Base-by-base conservation (phyloP, 192 early-diverging fungal species). In the Backusella liffmaniae region DNA sequence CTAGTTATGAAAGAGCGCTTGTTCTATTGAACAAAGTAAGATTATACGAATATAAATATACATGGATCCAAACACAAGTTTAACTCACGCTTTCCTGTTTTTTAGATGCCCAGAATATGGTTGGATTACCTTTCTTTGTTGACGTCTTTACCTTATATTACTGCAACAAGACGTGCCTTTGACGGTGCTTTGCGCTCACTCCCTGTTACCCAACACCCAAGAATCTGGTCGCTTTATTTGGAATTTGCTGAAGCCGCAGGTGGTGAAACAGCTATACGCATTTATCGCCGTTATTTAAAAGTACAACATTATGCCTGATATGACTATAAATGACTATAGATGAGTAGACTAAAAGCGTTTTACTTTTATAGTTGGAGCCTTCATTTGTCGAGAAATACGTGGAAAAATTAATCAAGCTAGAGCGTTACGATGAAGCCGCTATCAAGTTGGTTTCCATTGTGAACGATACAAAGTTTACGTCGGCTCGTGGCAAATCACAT, bases 21-120 rank as follows among this genome's bases (percentile, higher is more conserved):
- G 87, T 99, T n/a, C 82, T 96, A 5, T 86, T 96, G 75, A 96
- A 98, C 88, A 97, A 96, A 78, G 88, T 88, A 86, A 32, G 5
- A 9, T 56, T 6, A 12, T 29, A 7, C 21, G 5, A 41, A 36
- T n/a, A 65, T 10, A 62, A 2, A 73, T 15, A 44, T 29, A 9
- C 41, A 16, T 10, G 15, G 2, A n/a, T 26, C 6, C 32, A 32
- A 32, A 3, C 32, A 32, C 32, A 7, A 26, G 59, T 8, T 56
- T 10, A 56, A 56, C 18, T 69, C 36, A 37, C 18, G 42, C 51
- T 71, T 73, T 42, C n/a, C 51, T 68, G 13, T 35, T 56, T 49
- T 59, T 13, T 77, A 89, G 88, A 97, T 97, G 91, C 97, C 97
- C 13, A 83, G 94, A 32, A 90, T 99, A 46, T 99, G 98, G 98